Percentiles rank a stretch among this genome's conserved stretches.
Conservation (phyloP, 306 rosid species). For the Elaeagnus macrophylla region DNA sequence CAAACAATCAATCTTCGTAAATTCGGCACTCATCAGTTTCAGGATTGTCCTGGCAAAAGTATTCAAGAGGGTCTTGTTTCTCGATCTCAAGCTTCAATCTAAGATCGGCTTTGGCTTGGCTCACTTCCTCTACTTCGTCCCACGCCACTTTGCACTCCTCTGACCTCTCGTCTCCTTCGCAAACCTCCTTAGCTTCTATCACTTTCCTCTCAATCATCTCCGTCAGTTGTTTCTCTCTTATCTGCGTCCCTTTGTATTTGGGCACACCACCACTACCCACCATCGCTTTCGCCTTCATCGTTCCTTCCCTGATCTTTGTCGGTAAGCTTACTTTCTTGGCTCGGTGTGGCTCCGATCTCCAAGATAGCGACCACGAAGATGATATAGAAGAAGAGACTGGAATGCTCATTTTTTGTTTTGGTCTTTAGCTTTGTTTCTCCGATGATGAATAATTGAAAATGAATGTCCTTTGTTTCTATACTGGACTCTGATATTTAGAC, state of each 20-base stretch:
- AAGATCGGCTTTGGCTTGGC: constrained; percentile 43
- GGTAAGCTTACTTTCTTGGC: neutral
- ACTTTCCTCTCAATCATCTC: constrained; percentile 44
- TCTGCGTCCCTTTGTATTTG: constrained; percentile 34
- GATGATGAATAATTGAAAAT: too few relatives aligned
- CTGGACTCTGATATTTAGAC: too few relatives aligned
- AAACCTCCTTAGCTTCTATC: constrained; percentile 30
- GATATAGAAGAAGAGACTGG: too few relatives aligned
- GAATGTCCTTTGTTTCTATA: too few relatives aligned
- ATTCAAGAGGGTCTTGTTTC: constrained; percentile 35
- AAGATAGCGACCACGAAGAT: neutral
- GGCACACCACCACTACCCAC: constrained; percentile 6
- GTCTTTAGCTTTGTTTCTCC: too few relatives aligned
- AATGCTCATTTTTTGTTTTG: too few relatives aligned
- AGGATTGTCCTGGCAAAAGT: constrained; percentile 26
- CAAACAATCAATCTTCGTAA: constrained; percentile 13
- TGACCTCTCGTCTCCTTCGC: constrained; percentile 23
- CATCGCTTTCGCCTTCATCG: constrained; percentile 9
- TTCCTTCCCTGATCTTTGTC: neutral
- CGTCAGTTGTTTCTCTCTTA: constrained; percentile 27
- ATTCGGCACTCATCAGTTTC: constrained; percentile 37
- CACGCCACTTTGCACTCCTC: constrained; percentile 43
- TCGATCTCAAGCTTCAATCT: constrained; percentile 23
- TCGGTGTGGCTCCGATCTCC: neutral
- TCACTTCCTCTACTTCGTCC: constrained; percentile 44